A percentile compares a stretch with the other conserved stretches of the same genome.
phyloP scores from a whole-genome alignment of 495 filamentous ascomycete genomes.

The Staphylotrichum longicolle region DNA sequence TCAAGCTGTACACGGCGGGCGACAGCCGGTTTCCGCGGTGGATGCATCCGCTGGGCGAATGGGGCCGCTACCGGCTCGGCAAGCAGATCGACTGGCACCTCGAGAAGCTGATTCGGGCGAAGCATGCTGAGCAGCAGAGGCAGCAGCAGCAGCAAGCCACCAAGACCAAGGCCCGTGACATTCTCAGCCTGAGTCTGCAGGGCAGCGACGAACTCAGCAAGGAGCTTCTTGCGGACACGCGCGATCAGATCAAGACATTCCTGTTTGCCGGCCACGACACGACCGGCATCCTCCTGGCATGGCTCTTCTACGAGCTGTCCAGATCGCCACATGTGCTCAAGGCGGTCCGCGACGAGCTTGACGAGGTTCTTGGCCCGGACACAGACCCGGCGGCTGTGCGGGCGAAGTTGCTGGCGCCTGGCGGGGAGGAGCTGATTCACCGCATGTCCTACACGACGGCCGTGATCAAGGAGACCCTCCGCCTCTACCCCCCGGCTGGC shows the following conservation, averaged over 20 bases:
- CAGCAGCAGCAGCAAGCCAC: slow-evolving; percentile 11
- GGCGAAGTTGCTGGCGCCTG: slow-evolving; percentile 19
- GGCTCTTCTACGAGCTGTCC: slow-evolving; percentile 48
- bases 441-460: slow-evolving; percentile 46
- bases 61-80: slow-evolving; percentile 21
- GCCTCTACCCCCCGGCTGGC: slow-evolving; percentile 45
- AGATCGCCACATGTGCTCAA: slow-evolving; percentile 41
- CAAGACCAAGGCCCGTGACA: slow-evolving; percentile 28
- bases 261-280: slow-evolving; percentile 54
- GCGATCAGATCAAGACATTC: slow-evolving; percentile 44
- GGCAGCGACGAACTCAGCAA: slow-evolving; percentile 27
- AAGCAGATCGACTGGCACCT: slow-evolving; percentile 25
- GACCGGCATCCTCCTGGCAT: slow-evolving; percentile 41
- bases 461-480: slow-evolving; percentile 54
- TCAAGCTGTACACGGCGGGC: slow-evolving; percentile 23
- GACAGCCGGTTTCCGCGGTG: slow-evolving; percentile 24
- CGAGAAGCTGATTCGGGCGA: slow-evolving; percentile 28
- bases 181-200: slow-evolving; percentile 37
- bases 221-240: slow-evolving; percentile 25
- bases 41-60: slow-evolving; percentile 20
- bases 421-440: slow-evolving; percentile 46
- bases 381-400: slow-evolving; percentile 27
- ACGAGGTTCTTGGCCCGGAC: slow-evolving; percentile 38
- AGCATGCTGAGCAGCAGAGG: slow-evolving; percentile 23
- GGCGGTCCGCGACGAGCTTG: slow-evolving; percentile 47